Conservation (phyloP, 1,284 basidiomycete genomes). For the Ceraceosorus guamensis region DNA sequence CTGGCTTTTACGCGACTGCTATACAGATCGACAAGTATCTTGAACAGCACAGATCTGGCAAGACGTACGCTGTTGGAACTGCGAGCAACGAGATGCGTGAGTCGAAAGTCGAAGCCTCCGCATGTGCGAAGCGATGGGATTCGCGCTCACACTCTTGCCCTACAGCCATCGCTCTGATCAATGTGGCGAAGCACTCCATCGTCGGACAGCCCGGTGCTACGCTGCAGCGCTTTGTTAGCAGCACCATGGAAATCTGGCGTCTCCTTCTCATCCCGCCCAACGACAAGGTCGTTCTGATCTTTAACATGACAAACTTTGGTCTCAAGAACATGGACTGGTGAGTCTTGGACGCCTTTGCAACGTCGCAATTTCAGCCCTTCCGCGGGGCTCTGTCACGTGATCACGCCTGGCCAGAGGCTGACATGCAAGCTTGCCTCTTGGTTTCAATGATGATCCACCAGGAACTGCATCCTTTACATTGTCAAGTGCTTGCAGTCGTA, state of each 20-base stretch:
- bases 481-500: constrained; percentile 47
- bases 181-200: constrained; percentile 36
- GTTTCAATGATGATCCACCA: too few species aligned
- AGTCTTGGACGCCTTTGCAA: too few species aligned
- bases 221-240: constrained; percentile 43
- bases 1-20: too few species aligned
- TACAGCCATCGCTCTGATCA: too few species aligned
- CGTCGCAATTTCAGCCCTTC: too few species aligned
- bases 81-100: constrained; percentile 40
- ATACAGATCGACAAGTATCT: constrained; percentile 37
- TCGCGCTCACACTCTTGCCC: too few species aligned
- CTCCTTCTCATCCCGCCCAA: constrained; percentile 45
- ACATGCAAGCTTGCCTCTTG: too few species aligned
- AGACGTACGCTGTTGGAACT: constrained; percentile 47
- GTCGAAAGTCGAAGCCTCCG: too few species aligned
- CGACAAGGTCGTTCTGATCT: constrained; percentile 48
- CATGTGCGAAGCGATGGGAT: too few species aligned
- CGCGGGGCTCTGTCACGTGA: too few species aligned
- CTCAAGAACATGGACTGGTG: constrained; percentile 35
- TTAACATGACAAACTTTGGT: constrained; percentile 27
- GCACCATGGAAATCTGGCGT: constrained; percentile 47
- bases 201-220: constrained; percentile 44
- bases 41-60: constrained; percentile 46
- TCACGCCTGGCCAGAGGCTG: too few species aligned
- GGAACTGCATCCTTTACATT: constrained; percentile 35